Base-by-base conservation (phyloP, 1,284 basidiomycete species). In the Melampsora larici-populina region DNA sequence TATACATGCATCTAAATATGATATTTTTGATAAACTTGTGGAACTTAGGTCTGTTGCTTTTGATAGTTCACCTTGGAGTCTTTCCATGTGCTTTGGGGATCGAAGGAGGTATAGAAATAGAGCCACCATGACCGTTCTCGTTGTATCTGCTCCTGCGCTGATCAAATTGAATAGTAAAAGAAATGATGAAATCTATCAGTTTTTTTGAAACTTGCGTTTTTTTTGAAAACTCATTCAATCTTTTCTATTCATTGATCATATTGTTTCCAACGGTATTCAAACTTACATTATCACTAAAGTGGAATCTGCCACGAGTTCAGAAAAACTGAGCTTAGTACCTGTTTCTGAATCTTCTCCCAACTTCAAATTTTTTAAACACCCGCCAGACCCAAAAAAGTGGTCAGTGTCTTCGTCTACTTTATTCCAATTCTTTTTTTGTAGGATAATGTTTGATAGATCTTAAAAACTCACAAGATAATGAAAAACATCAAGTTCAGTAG, bases 1-100 rank as follows among this genome's bases (percentile, higher is more conserved):
- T 76, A 83, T 79, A 70, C 82, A 83, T 6, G 82, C 83, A 78
- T 82, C 80, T 2, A 82, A 70, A 31, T 81, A 82, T 29, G 79
- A 78, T 6, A 83, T 70, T 65, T 78, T 78, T 2, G 82, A 81
- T 31, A 79, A 68, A 17, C 75, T 64, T 11, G 82, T 78, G 21
- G 72, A 70, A 13, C 81, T 82, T 31, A 79, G 71, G 17, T 81
- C 79, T 29, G 80, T 70, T 58, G 82, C 82, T 24, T 78, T 77
- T 51, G 79, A 79, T 72, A 83, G 79, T 73, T 83, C 82, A 49
- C 67, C 33, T 26, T 82, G 81, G 43, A 83, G 68, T 40, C 79
- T 80, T 21, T 79, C 77, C 51, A 81, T 81, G 65, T 78, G 79
- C 1, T 68, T 43, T 13, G 82, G 80, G 51, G 83, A 78, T 64